A percentile compares a stretch with the other conserved stretches of the same genome.
phyloP scores from a whole-genome alignment of 345 rosid genomes.

The Chamaenerion angustifolium region DNA sequence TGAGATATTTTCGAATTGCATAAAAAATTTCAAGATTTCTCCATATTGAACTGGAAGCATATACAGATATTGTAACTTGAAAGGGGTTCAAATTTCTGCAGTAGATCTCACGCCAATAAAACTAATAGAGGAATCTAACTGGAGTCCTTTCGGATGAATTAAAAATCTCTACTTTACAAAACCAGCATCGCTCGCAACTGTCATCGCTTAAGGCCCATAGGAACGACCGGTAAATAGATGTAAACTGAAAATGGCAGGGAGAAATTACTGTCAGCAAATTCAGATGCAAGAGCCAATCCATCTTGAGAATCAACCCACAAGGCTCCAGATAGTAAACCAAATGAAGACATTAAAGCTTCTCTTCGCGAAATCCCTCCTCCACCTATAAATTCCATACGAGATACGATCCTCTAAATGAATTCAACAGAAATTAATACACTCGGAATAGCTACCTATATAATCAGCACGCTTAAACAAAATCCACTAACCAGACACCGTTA shows the following conservation, averaged over 20 bases:
- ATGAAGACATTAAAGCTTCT: slow-evolving; percentile 27
- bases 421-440: not conserved
- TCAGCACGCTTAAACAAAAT: too few relatives aligned
- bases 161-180: too few relatives aligned
- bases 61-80: not conserved
- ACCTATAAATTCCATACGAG: not conserved
- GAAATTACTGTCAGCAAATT: slow-evolving; percentile 64
- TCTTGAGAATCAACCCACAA: slow-evolving; percentile 15
- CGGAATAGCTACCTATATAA: too few relatives aligned
- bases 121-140: too few relatives aligned
- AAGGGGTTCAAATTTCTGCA: too few relatives aligned
- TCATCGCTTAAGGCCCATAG: too few relatives aligned
- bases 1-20: too few relatives aligned
- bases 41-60: not conserved
- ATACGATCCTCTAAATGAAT: slow-evolving; percentile 18
- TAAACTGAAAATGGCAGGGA: not conserved
- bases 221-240: not conserved
- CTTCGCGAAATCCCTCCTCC: slow-evolving; percentile 38
- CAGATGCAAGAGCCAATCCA: slow-evolving; percentile 39
- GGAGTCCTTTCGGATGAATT: too few relatives aligned
- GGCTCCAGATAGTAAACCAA: slow-evolving; percentile 29
- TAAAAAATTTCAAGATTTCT: too few relatives aligned
- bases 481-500: too few relatives aligned
- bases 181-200: too few relatives aligned
- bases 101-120: too few relatives aligned